Conservation (phyloP, 2,329 filamentous ascomycete genomes). For the Fusarium circinatum region DNA sequence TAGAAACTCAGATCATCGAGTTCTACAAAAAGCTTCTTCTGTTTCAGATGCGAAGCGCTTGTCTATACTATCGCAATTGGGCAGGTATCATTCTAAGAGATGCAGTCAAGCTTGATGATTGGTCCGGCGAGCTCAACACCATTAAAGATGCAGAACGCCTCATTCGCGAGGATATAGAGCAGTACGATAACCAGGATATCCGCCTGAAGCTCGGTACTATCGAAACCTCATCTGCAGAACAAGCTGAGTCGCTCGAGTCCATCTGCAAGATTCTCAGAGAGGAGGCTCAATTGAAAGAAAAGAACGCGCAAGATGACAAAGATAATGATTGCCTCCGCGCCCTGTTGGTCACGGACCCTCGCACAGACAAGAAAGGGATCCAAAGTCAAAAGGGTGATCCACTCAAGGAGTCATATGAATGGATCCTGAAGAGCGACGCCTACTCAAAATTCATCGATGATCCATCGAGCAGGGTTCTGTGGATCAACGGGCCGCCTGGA, state of each 20-base stretch:
- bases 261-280: fast-evolving
- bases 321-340: fast-evolving
- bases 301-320: fast-evolving
- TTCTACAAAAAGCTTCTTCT: neutral
- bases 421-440: fast-evolving
- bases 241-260: fast-evolving
- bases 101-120: neutral
- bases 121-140: fast-evolving
- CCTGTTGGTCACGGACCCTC: neutral
- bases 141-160: neutral
- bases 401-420: neutral
- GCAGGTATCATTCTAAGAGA: fast-evolving
- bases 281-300: fast-evolving
- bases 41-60: neutral
- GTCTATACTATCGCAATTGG: neutral
- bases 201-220: fast-evolving
- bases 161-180: fast-evolving
- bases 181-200: neutral
- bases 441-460: neutral
- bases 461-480: fast-evolving
- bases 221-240: fast-evolving
- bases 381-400: neutral
- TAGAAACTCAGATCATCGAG: fast-evolving
- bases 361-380: neutral
- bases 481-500: neutral